phyloP scores from a whole-genome alignment of 768 basidiomycete species.

The Calocybe cyanea region DNA sequence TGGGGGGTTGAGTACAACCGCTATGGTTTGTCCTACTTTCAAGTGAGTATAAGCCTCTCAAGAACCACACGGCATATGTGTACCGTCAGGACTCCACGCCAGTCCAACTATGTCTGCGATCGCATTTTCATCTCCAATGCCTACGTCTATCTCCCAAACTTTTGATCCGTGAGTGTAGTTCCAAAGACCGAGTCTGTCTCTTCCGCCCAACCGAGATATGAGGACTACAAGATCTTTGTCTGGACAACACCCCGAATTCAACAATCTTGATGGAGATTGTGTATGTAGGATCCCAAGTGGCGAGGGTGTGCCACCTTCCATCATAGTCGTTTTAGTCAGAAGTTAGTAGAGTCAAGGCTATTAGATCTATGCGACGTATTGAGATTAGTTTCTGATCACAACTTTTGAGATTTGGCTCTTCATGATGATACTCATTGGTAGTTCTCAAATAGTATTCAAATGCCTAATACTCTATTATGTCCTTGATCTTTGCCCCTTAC shows the following conservation, averaged over 20 bases:
- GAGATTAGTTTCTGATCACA: too few relatives aligned
- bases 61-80: conserved; percentile 10
- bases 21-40: conserved; percentile 60
- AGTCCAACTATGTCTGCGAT: conserved; percentile 53
- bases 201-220: conserved; percentile 61
- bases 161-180: conserved; percentile 71
- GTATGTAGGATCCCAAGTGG: conserved; percentile 55
- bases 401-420: too few relatives aligned
- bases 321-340: conserved; percentile 14
- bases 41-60: conserved; percentile 8
- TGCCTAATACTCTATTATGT: too few relatives aligned
- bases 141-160: conserved; percentile 78
- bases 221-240: conserved; percentile 79
- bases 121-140: conserved; percentile 33
- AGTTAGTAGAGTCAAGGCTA: too few relatives aligned
- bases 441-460: too few relatives aligned
- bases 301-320: conserved; percentile 48
- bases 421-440: too few relatives aligned
- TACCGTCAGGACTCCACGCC: conserved; percentile 85
- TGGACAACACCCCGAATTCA: conserved; percentile 71
- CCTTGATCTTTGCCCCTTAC: too few relatives aligned
- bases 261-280: conserved; percentile 53
- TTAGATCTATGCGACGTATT: too few relatives aligned
- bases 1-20: conserved; percentile 66
- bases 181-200: conserved; percentile 74